Evolutionary conservation across 202 grass and related monocot species (phyloP).

Genomic region (Panicum hallii): DNA sequence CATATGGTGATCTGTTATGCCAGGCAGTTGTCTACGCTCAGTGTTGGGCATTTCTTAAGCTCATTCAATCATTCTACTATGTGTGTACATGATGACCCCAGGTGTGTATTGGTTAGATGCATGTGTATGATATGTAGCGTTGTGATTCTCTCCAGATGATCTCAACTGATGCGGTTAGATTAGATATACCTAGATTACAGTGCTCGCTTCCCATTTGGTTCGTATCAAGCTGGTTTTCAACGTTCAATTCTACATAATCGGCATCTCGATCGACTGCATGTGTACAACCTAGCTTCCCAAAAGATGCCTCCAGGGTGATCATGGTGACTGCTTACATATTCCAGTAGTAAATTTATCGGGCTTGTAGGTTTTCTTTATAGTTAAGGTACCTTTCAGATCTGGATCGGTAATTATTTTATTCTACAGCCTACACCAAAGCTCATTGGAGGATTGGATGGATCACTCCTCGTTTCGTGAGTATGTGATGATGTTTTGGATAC

Average conservation of each 20-base stretch:
- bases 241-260: background rate
- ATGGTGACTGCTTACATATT: background rate
- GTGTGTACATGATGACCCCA: too few species aligned
- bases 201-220: background rate
- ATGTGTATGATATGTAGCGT: too few species aligned
- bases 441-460: too few species aligned
- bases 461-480: too few species aligned
- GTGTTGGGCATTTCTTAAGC: too few species aligned
- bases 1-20: background rate
- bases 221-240: background rate
- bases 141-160: background rate
- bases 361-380: too few species aligned
- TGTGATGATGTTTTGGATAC: too few species aligned
- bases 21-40: background rate
- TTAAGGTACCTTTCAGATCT: too few species aligned
- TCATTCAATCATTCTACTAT: too few species aligned
- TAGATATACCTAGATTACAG: background rate
- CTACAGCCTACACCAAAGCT: too few species aligned
- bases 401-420: too few species aligned
- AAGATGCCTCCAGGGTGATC: background rate
- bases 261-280: background rate
- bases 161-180: background rate
- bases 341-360: background rate
- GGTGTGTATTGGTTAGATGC: too few species aligned
- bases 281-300: constrained; percentile 13